Base-by-base conservation (phyloP, 768 basidiomycete species). In the Boletus tylopilopsis region DNA sequence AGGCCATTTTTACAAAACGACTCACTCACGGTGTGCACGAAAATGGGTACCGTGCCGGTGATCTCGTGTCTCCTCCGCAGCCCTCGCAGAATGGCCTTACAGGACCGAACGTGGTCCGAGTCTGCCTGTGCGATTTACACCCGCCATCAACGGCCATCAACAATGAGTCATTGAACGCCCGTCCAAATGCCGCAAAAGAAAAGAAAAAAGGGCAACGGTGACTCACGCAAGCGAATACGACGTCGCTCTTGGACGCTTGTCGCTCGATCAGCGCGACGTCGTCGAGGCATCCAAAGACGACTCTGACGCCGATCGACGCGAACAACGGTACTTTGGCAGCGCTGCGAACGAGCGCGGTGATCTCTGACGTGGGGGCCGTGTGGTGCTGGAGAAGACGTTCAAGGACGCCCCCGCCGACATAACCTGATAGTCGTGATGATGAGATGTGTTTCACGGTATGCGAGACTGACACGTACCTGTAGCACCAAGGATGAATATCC, bases 11-110 rank as follows among this genome's bases (percentile, higher is more conserved):
- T n/a, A n/a, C n/a, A n/a, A n/a, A n/a, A n/a, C n/a, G n/a, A n/a
- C n/a, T n/a, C n/a, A 39, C 79, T 49, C 55, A 80, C 83, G 0
- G 82, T 84, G 59, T 87, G 79, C 21, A 87, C 80, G 22, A 79
- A 70, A 47, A 73, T 69, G 4, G 79, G 73, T 2, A 64, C 54
- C 1, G 57, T 67, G 3, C 76, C 77, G 5, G 74, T 74, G 21
- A 48, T 56, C 25, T 72, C 68, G 42, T 74, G 64, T n/a, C 73
- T 62, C 54, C 68, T 73, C 65, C 75, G 79, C 60, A 81, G 50
- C 0, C 84, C 82, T 8, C 59, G 65, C 47, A 85, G 59, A 11
- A 76, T 73, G 4, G 77, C 75, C 48, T 73, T 55, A 0, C 71
- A 71, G 0, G 75, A 74, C 0, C 58, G 55, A 0, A 78, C 40